Evolutionary conservation across 495 filamentous ascomycete species (phyloP), one percentile per base, ranked within the genome.

Genomic region (Trichoderma orchidacearum): DNA sequence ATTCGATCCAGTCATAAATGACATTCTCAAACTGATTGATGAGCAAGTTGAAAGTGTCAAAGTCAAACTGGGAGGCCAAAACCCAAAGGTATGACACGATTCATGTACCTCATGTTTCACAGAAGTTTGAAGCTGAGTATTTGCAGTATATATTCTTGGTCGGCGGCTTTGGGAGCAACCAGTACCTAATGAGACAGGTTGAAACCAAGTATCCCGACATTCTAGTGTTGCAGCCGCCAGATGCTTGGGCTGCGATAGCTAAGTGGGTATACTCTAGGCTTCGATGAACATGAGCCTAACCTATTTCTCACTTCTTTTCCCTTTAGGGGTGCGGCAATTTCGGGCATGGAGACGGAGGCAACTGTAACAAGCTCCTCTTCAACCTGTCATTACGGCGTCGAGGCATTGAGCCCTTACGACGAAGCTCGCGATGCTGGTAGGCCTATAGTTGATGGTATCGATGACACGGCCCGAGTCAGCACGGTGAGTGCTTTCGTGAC

Each of bases 341-440:
- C 41, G 18, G 3, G 41, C 18, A 27, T 48, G 41, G 18, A 23
- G 21, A 51, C 58, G 64, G 54, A 72, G 60, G 59, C 61, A 59
- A 55, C 61, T 62, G 61, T 72, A 28, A 60, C 61, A 11, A 66
- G 59, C 31, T 61, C 62, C 6, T 63, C 66, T 12, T 62, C 71
- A 1, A 63, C 69, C 9, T 63, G 66, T 3, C 71, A 73, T 52
- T 76, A 76, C 41, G 75, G 73, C 30, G 71, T 75, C 54, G 36
- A 60, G 56, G 59, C 66, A 54, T 59, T 54, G 51, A 28, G 58
- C 11, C 1, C 32, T 0, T 61, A 48, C 25, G 56, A 64, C n/a
- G 51, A 59, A 21, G 35, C 8, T 23, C 38, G 23, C 23, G 64
- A 68, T 50, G 13, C 35, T 31, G 62, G 61, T 18, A 55, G 58